Evolutionary conservation across 768 basidiomycete genomes (phyloP), one percentile per base, ranked within the genome.

Genomic region (Chalciporus sphaerocephalus): DNA sequence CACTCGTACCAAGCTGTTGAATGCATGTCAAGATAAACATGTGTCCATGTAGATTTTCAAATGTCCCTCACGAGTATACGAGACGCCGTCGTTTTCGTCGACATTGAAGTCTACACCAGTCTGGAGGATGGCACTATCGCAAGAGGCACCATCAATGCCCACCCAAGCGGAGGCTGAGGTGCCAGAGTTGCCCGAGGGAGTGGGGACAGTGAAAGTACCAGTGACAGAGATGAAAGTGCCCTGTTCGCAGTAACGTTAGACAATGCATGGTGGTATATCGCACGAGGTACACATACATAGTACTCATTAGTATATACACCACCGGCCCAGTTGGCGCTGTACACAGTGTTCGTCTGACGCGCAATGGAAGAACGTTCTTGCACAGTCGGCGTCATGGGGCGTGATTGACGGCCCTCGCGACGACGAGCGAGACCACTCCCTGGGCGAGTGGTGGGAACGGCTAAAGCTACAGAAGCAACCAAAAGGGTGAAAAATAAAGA

Each of bases 1-100:
- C 48, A 50, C 22, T 50, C 34, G 23, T 27, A 41, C 48, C 43
- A 50, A 21, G 48, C 43, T 50, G 7, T 32, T 10, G 33, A 18
- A 37, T 6, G 7, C 21, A n/a, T 13, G 15, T 13, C 40, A 11
- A 38, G 15, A 33, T 30, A 3, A 15, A 6, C 20, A 8, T 5
- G 6, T 13, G 18, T 9, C 18, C 3, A 8, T 4, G 12, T 7
- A n/a, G n/a, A n/a, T n/a, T n/a, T 22, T 38, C 6, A 8, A 17
- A 5, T 12, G 13, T 6, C 20, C n/a, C 46, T 36, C 15, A 49
- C 48, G 42, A 40, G 10, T 4, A 6, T 44, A 40, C 7, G 17
- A n/a, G 5, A 10, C 9, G 6, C 24, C 18, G 1, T 18, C n/a
- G n/a, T n/a, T 21, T 11, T 7, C 2, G 27, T 13, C 2, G 17